phyloP scores from a whole-genome alignment of 2,329 filamentous ascomycete genomes.

The Fusarium sp. region DNA sequence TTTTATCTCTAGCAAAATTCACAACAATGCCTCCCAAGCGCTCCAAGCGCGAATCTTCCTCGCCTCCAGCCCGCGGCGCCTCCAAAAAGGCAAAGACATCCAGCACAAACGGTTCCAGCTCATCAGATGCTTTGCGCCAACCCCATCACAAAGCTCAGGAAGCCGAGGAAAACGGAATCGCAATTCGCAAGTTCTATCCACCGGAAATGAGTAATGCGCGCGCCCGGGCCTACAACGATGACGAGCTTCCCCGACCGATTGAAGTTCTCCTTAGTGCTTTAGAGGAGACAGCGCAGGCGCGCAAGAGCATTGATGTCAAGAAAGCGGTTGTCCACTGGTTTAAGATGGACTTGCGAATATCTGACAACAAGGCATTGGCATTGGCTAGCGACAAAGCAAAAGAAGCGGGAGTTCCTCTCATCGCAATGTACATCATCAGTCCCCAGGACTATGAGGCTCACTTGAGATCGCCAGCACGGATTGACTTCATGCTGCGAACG shows the following conservation, averaged over 20 bases:
- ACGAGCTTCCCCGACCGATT: conserved; percentile 80
- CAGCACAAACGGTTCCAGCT: conserved; percentile 41
- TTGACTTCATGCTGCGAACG: conserved; percentile 86
- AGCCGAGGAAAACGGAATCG: conserved; percentile 71
- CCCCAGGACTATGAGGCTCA: conserved; percentile 91
- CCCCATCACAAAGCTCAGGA: conserved; percentile 64
- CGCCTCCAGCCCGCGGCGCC: conserved; percentile 40
- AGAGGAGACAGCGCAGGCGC: conserved; percentile 69
- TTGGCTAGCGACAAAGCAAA: conserved; percentile 77
- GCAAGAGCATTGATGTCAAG: conserved; percentile 67
- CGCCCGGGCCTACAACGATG: conserved; percentile 80
- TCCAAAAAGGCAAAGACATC: conserved; percentile 55
- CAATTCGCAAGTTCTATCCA: conserved; percentile 84
- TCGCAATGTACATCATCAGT: conserved; percentile 84
- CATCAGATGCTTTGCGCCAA: conserved; percentile 56
- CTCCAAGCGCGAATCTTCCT: conserved; percentile 51
- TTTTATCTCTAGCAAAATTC: conserved; percentile 5
- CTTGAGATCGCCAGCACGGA: conserved; percentile 77
- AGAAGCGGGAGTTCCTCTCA: conserved; percentile 77
- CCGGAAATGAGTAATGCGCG: conserved; percentile 88
- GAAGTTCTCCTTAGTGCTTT: conserved; percentile 75
- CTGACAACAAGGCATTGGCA: conserved; percentile 81
- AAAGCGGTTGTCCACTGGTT: conserved; percentile 90
- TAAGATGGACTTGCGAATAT: conserved; percentile 82
- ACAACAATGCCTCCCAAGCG: conserved; percentile 51